Conservation (phyloP, 2,329 filamentous ascomycete genomes). For the Aureobasidium sp. region DNA sequence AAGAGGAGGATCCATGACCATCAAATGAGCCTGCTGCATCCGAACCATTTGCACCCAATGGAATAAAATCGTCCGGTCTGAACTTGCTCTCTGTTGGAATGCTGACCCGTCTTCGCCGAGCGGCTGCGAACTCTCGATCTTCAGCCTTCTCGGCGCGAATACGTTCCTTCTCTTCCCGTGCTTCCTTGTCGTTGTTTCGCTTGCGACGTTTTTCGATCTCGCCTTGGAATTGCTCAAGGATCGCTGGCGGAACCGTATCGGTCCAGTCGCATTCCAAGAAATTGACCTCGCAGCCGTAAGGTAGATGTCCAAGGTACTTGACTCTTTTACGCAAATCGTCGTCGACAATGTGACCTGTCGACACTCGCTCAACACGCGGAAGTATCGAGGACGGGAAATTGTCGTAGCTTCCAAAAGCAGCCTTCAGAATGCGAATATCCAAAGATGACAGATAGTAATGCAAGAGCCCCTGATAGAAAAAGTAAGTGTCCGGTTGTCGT, state of each 20-base stretch:
- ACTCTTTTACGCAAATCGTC: conserved; percentile 73
- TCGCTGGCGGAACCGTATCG: conserved; percentile 68
- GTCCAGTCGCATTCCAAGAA: conserved; percentile 95
- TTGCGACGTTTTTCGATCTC: conserved; percentile 72
- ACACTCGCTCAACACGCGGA: conserved; percentile 81
- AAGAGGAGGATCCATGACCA: conserved; percentile 31
- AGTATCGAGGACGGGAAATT: conserved; percentile 78
- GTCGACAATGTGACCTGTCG: conserved; percentile 78
- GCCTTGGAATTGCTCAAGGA: conserved; percentile 64
- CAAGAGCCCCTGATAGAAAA: conserved; percentile 79
- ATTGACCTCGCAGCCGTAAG: conserved; percentile 80
- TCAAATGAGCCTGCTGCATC: conserved; percentile 22
- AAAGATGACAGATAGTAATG: conserved; percentile 86
- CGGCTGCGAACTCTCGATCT: conserved; percentile 58
- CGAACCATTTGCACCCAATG: conserved; percentile 22
- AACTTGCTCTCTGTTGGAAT: conserved; percentile 40
- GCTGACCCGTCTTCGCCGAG: conserved; percentile 51
- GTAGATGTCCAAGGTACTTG: conserved; percentile 80
- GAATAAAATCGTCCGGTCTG: conserved; percentile 40
- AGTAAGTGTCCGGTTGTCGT: conserved; percentile 51
- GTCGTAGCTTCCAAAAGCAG: conserved; percentile 75
- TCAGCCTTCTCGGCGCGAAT: conserved; percentile 73
- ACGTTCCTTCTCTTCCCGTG: conserved; percentile 77
- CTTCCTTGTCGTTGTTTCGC: conserved; percentile 72
- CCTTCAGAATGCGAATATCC: conserved; percentile 86